Percentiles rank a stretch among this genome's conserved stretches.
These are phyloP conservation scores for Wickerhamiella alocasiicola DNA, from an alignment of 805 yeast genomes.

Conservation along the genomic window DNA sequence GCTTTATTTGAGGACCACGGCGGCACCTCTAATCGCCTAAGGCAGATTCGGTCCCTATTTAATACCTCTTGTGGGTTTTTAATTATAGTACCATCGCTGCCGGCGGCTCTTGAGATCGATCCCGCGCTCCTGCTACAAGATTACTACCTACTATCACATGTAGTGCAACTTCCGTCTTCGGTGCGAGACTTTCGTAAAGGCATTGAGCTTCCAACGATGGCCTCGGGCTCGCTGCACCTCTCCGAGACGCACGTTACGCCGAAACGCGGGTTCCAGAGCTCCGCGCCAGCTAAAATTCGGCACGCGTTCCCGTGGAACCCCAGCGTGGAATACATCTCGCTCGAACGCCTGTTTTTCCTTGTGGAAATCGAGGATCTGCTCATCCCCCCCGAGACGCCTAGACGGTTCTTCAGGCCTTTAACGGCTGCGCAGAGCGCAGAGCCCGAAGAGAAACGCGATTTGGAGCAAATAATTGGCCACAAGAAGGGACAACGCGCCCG, in stretches of 20 bases:
- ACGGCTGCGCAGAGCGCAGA: background rate
- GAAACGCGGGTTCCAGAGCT: constrained; percentile 7
- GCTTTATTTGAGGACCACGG: constrained; percentile 17
- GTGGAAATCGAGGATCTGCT: constrained; percentile 10
- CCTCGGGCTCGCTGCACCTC: constrained; percentile 2
- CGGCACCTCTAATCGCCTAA: constrained; percentile 14
- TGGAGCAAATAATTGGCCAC: constrained; percentile 12
- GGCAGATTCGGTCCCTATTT: constrained; percentile 9
- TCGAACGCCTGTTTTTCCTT: constrained; percentile 8
- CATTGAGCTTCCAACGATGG: constrained; percentile 6
- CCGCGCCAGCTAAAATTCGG: background rate
- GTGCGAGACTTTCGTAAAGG: constrained; percentile 6
- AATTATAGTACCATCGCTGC: constrained; percentile 17
- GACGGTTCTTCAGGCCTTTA: background rate
- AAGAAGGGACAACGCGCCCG: constrained; percentile 9
- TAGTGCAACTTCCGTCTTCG: constrained; percentile 9
- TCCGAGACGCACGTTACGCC: constrained; percentile 8
- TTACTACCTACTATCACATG: constrained; percentile 18
- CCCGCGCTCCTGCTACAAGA: constrained; percentile 16
- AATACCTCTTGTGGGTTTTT: constrained; percentile 11
- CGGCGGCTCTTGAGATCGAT: constrained; percentile 4
- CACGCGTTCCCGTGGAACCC: constrained; percentile 14
- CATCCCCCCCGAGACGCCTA: background rate
- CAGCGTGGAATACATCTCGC: constrained; percentile 10
- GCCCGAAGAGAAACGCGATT: constrained; percentile 7